These are phyloP conservation scores for Hymenoscyphus repandus DNA, from an alignment of 2,329 filamentous ascomycete species.

Conservation along the genomic window DNA sequence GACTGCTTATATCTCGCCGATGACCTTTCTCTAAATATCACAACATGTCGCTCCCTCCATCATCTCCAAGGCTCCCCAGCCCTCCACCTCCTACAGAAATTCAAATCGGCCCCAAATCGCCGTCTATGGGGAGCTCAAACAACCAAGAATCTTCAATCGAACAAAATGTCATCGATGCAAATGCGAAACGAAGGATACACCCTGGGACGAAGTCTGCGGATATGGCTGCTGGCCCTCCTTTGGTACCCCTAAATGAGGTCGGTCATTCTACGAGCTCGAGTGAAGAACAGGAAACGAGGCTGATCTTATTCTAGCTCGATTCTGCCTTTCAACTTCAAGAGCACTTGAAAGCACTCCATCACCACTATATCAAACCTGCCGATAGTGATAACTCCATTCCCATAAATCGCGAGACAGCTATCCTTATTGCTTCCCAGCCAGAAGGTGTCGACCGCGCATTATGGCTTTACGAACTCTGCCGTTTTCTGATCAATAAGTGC, in stretches of 20 bases:
- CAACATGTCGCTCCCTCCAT: slow-evolving; percentile 58
- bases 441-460: slow-evolving; percentile 77
- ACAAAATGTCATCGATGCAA: slow-evolving; percentile 61
- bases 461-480: slow-evolving; percentile 97
- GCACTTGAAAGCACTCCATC: slow-evolving; percentile 88
- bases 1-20: slow-evolving; percentile 1
- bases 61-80: slow-evolving; percentile 87
- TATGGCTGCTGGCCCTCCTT: slow-evolving; percentile 86
- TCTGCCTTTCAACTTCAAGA: slow-evolving; percentile 97
- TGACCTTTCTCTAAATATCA: slow-evolving; percentile 1
- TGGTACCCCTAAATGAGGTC: slow-evolving; percentile 81
- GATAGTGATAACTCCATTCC: slow-evolving; percentile 57
- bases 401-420: slow-evolving; percentile 70
- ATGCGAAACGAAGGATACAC: slow-evolving; percentile 77
- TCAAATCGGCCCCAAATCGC: slow-evolving; percentile 77
- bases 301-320: slow-evolving; percentile 62
- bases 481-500: slow-evolving; percentile 90
- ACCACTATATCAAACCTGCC: slow-evolving; percentile 65
- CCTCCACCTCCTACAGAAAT: slow-evolving; percentile 93
- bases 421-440: slow-evolving; percentile 73
- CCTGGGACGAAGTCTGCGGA: slow-evolving; percentile 88
- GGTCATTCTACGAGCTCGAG: slow-evolving; percentile 27
- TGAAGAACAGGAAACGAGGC: not conserved
- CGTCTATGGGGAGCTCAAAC: slow-evolving; percentile 56
- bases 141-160: slow-evolving; percentile 54